Percentiles rank a stretch among this genome's conserved stretches.
Conservation (phyloP, 2,329 filamentous ascomycete genomes). For the Apiospora marii region DNA sequence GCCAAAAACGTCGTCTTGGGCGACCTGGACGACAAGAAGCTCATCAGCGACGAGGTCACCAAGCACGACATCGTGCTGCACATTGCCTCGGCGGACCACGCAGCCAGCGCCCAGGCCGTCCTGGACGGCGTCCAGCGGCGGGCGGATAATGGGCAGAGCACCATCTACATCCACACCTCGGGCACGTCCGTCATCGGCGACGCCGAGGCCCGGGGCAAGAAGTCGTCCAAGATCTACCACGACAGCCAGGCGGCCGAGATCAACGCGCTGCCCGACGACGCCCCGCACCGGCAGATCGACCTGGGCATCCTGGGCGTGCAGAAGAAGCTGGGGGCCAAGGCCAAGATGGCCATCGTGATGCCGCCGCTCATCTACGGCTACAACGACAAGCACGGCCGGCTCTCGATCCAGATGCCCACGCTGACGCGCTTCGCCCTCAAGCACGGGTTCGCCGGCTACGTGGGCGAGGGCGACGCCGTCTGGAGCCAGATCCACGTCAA, state of each 20-base stretch:
- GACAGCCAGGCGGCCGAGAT: conserved; percentile 50
- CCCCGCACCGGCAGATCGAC: conserved; percentile 55
- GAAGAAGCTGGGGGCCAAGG: conserved; percentile 46
- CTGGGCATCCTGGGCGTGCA: conserved; percentile 49
- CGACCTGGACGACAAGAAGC: conserved; percentile 48
- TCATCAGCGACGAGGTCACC: conserved; percentile 47
- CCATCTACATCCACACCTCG: conserved; percentile 58
- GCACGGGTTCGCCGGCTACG: conserved; percentile 53
- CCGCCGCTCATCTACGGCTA: conserved; percentile 57
- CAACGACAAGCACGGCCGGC: conserved; percentile 46
- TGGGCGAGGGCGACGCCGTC: conserved; percentile 52
- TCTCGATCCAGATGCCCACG: conserved; percentile 56
- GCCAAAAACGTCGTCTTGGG: conserved; percentile 47
- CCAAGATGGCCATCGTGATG: conserved; percentile 56
- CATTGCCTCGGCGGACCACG: conserved; percentile 57
- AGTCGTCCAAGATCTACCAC: conserved; percentile 49
- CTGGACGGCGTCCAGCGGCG: conserved; percentile 51
- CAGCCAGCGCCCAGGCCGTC: conserved; percentile 53
- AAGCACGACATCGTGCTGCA: conserved; percentile 54
- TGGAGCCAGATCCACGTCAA: conserved; percentile 54
- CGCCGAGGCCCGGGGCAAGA: conserved; percentile 41
- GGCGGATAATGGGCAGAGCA: conserved; percentile 44
- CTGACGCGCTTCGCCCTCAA: conserved; percentile 56
- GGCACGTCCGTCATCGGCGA: conserved; percentile 52
- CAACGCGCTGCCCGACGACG: conserved; percentile 49